Evolutionary conservation across 1,139 yeast genomes (phyloP).

Genomic region (Blastobotrys aristatus): DNA sequence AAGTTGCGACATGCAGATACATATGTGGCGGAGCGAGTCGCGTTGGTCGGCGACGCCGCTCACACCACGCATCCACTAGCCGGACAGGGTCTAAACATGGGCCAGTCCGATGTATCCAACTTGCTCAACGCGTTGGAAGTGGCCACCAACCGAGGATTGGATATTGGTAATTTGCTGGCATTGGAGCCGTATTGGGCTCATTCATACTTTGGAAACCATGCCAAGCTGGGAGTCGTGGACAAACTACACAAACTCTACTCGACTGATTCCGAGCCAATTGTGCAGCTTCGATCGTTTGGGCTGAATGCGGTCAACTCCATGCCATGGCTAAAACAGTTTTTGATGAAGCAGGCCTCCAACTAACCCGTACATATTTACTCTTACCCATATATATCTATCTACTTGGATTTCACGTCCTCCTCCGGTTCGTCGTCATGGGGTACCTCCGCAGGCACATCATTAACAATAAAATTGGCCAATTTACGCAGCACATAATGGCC

Average conservation of each 20-base stretch:
- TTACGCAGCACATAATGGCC: conserved; percentile 7
- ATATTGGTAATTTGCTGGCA: conserved; percentile 78
- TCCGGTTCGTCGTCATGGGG: conserved; percentile 5
- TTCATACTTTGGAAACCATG: conserved; percentile 74
- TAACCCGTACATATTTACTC: too few species aligned
- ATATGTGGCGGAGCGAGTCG: conserved; percentile 77
- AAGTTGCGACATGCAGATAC: conserved; percentile 87
- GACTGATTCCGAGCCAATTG: conserved; percentile 68
- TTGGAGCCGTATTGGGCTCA: conserved; percentile 82
- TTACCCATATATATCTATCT: too few species aligned
- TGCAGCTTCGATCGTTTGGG: conserved; percentile 70
- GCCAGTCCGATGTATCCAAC: conserved; percentile 85
- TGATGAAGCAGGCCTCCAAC: conserved; percentile 46
- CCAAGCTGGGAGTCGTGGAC: conserved; percentile 82
- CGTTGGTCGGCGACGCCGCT: conserved; percentile 96
- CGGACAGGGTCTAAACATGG: conserved; percentile 98
- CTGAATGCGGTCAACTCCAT: conserved; percentile 60
- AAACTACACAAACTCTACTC: conserved; percentile 85
- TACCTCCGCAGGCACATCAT: conserved; percentile 13
- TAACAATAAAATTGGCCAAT: conserved; percentile 11
- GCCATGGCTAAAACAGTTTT: conserved; percentile 54
- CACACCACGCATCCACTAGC: conserved; percentile 97
- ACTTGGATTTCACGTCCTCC: background rate
- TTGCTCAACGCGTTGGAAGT: conserved; percentile 63
- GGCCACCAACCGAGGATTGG: conserved; percentile 75